phyloP scores from a whole-genome alignment of 2,329 filamentous ascomycete species.

The Diaporthe destruens region DNA sequence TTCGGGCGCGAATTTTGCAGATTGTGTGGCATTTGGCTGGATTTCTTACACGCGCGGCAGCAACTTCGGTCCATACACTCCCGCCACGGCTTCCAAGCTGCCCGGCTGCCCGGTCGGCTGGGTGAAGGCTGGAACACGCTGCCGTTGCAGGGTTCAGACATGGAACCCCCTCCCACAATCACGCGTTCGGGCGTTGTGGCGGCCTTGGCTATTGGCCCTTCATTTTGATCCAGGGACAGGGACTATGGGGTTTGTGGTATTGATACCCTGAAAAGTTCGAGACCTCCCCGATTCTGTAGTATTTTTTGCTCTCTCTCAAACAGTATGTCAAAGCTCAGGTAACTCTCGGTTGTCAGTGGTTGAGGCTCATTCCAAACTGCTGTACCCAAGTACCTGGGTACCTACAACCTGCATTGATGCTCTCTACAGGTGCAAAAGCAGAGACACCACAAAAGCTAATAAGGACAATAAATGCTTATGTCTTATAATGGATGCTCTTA shows the following conservation, averaged over 20 bases:
- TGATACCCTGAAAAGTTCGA: neutral
- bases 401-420: too few species aligned
- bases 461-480: too few species aligned
- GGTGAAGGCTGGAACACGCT: conserved; percentile 7
- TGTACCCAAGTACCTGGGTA: too few species aligned
- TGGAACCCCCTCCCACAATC: conserved; percentile 25
- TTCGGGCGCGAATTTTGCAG: neutral
- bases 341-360: too few species aligned
- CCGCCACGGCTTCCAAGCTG: too few species aligned
- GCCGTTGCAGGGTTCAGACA: conserved; percentile 15
- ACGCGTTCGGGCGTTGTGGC: conserved; percentile 14
- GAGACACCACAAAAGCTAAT: too few species aligned
- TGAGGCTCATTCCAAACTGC: too few species aligned
- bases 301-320: too few species aligned
- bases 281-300: neutral
- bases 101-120: neutral
- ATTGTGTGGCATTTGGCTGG: conserved; percentile 14
- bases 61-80: neutral
- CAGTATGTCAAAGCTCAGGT: too few species aligned
- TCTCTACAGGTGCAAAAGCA: too few species aligned
- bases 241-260: neutral
- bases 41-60: conserved; percentile 9
- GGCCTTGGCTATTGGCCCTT: neutral
- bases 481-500: too few species aligned
- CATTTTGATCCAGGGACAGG: conserved; percentile 9